These are phyloP conservation scores for Boechera retrofracta DNA, from an alignment of 345 rosid genomes.

Conservation along the genomic window DNA sequence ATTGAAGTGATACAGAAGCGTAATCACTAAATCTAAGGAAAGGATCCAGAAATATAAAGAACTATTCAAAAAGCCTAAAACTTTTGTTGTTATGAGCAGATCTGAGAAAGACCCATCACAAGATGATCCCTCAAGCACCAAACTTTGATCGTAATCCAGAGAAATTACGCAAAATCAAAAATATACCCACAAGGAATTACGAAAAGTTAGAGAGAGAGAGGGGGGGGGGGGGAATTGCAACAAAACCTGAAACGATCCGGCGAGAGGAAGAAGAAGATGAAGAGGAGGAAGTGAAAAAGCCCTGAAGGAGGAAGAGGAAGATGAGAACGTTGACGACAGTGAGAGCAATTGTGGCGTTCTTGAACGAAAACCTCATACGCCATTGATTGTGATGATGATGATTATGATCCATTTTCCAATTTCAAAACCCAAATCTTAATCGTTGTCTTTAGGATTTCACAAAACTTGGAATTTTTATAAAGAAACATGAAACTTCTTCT, in stretches of 20 bases:
- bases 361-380: constrained; percentile 75
- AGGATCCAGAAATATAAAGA: constrained; percentile 5
- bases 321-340: constrained; percentile 61
- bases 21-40: background rate
- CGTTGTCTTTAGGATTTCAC: constrained; percentile 19
- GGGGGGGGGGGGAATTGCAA: background rate
- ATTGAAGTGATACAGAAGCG: background rate
- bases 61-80: constrained; percentile 4
- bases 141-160: constrained; percentile 15
- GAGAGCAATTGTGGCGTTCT: constrained; percentile 72
- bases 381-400: constrained; percentile 52
- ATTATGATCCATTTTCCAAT: constrained; percentile 26
- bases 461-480: background rate
- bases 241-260: constrained; percentile 56
- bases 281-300: constrained; percentile 58
- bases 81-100: constrained; percentile 7
- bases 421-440: background rate
- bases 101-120: constrained; percentile 30
- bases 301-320: constrained; percentile 66
- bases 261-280: constrained; percentile 47
- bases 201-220: background rate
- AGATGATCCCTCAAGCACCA: constrained; percentile 26
- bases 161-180: background rate
- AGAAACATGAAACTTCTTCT: constrained; percentile 17
- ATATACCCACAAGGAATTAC: constrained; percentile 19